phyloP scores from a whole-genome alignment of 2,329 filamentous ascomycete species.

The Aspergillus flavus region DNA sequence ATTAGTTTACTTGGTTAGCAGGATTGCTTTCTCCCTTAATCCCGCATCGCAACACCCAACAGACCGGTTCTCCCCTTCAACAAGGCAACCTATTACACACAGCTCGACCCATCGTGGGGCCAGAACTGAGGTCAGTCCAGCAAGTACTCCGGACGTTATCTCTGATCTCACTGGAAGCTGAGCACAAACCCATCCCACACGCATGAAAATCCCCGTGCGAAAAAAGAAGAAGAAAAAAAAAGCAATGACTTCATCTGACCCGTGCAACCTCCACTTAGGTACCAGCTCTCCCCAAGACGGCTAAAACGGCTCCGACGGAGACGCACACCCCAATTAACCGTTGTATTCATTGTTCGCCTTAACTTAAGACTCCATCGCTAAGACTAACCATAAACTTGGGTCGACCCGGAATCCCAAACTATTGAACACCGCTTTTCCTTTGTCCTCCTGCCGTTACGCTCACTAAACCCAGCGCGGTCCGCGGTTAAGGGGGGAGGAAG shows the following conservation, averaged over 20 bases:
- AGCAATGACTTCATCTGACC: not conserved
- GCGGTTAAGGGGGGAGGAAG: not conserved
- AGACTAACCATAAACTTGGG: not conserved
- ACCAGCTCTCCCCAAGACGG: not conserved
- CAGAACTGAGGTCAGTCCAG: not conserved
- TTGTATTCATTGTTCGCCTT: not conserved
- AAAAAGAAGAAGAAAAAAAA: not conserved
- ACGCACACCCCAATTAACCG: not conserved
- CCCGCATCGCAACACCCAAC: not conserved
- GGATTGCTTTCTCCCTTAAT: not conserved
- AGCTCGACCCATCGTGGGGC: not conserved
- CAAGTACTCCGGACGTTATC: too few relatives aligned
- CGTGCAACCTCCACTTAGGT: not conserved
- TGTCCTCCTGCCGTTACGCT: not conserved
- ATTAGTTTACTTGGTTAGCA: not conserved
- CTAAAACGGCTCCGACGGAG: constrained; percentile 1
- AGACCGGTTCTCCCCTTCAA: not conserved
- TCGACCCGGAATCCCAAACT: not conserved
- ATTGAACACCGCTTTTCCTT: not conserved
- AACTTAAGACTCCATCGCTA: not conserved
- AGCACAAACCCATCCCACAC: not conserved
- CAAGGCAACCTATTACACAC: not conserved
- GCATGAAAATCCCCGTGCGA: not conserved
- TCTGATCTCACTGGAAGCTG: too few relatives aligned
- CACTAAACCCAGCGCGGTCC: not conserved